Conservation (phyloP, 208 protist species). For the Crithidia mellificae region DNA sequence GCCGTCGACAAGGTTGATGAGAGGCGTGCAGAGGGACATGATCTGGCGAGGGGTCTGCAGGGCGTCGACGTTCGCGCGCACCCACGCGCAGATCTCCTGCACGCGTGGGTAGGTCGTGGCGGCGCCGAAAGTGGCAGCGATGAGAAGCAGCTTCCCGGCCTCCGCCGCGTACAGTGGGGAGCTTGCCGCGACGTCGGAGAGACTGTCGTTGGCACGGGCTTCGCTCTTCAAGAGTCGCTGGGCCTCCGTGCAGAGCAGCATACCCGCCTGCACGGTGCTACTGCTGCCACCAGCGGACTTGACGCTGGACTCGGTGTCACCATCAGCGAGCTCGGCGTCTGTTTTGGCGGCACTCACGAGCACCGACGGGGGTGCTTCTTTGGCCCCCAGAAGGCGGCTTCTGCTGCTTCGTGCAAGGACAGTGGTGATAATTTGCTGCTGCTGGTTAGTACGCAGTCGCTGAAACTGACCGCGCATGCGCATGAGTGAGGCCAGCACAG, state of each 20-base stretch:
- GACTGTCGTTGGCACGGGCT: slow-evolving; percentile 42
- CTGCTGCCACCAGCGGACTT: too few relatives aligned
- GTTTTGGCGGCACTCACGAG: background rate
- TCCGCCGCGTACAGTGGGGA: slow-evolving; percentile 57
- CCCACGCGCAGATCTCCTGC: slow-evolving; percentile 64
- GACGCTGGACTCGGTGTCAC: too few relatives aligned
- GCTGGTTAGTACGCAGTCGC: slow-evolving; percentile 25
- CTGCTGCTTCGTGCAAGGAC: slow-evolving; percentile 14
- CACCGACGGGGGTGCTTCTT: background rate
- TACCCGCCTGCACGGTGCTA: slow-evolving; percentile 19
- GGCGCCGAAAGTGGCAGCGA: slow-evolving; percentile 67
- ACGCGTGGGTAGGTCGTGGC: slow-evolving; percentile 60
- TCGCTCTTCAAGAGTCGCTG: slow-evolving; percentile 60
- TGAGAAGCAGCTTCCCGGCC: slow-evolving; percentile 73
- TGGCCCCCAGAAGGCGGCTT: slow-evolving; percentile 4
- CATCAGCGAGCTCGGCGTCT: too few relatives aligned
- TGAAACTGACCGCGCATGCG: slow-evolving; percentile 50
- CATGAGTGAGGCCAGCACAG: slow-evolving; percentile 42
- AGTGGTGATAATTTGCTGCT: slow-evolving; percentile 25
- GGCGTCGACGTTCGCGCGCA: slow-evolving; percentile 29
- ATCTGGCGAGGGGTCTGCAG: slow-evolving; percentile 65
- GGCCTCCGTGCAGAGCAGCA: slow-evolving; percentile 48
- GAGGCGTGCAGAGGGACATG: slow-evolving; percentile 76
- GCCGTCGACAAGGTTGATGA: slow-evolving; percentile 71
- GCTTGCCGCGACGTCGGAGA: slow-evolving; percentile 61